Evolutionary conservation across 192 early-diverging fungal genomes (phyloP).

Genomic region (Coemansia sp.): DNA sequence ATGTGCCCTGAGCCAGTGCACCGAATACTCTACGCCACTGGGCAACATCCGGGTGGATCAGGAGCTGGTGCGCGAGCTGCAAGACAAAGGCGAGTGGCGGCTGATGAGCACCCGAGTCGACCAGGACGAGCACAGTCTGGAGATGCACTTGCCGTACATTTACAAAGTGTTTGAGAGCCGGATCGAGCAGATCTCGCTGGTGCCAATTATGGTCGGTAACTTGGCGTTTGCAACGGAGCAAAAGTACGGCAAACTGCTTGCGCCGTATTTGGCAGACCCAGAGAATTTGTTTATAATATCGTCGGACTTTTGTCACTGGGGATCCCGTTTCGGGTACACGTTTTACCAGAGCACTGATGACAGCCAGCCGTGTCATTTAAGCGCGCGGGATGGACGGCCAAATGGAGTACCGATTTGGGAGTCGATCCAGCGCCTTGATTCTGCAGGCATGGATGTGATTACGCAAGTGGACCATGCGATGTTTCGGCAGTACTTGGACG

Average conservation of each 20-base stretch:
- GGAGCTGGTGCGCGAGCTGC: conserved; percentile 60
- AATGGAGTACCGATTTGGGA: conserved; percentile 64
- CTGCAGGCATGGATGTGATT: conserved; percentile 77
- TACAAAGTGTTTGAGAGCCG: conserved; percentile 74
- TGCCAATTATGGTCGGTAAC: conserved; percentile 88
- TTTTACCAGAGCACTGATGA: conserved; percentile 54
- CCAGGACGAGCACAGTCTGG: conserved; percentile 95
- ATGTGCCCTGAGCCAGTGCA: conserved; percentile 76
- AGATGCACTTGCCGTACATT: conserved; percentile 94
- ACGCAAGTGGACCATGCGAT: conserved; percentile 58
- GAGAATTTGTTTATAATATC: conserved; percentile 90
- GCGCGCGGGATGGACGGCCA: conserved; percentile 10
- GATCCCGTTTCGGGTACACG: conserved; percentile 81
- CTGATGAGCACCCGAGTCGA: conserved; percentile 69
- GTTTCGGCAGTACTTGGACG: conserved; percentile 70
- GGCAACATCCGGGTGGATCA: conserved; percentile 76
- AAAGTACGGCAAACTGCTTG: conserved; percentile 70
- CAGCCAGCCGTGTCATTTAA: conserved; percentile 1
- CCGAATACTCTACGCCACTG: conserved; percentile 81
- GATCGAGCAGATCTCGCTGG: conserved; percentile 63
- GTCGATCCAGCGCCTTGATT: conserved; percentile 78
- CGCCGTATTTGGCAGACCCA: conserved; percentile 68
- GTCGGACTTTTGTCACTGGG: conserved; percentile 98
- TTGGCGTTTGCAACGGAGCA: conserved; percentile 61
- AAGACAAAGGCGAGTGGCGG: conserved; percentile 60